Percentiles rank a stretch among this genome's conserved stretches.
These are phyloP conservation scores for Naganishia sp. DNA, from an alignment of 1,284 basidiomycete genomes.

Conservation along the genomic window DNA sequence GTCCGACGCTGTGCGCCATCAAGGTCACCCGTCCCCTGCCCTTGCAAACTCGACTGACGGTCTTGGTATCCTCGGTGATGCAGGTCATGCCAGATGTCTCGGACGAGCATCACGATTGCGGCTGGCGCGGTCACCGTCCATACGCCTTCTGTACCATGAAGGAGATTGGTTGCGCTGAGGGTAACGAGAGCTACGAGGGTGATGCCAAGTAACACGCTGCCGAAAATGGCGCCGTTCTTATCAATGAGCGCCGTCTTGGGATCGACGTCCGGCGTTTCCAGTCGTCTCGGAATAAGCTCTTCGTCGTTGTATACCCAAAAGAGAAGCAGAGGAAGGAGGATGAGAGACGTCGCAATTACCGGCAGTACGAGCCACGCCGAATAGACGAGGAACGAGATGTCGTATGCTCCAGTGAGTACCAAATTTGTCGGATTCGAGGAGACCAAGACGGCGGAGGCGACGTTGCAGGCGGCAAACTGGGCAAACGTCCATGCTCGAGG, in stretches of 20 bases:
- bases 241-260: constrained; percentile 58
- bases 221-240: constrained; percentile 59
- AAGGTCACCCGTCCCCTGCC: constrained; percentile 31
- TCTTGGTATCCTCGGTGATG: constrained; percentile 38
- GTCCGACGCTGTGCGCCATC: constrained; percentile 9
- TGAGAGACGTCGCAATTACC: constrained; percentile 46
- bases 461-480: constrained; percentile 77
- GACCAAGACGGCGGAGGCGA: constrained; percentile 58
- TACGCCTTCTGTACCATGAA: constrained; percentile 67
- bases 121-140: constrained; percentile 79
- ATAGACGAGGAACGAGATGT: constrained; percentile 53
- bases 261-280: constrained; percentile 56
- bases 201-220: constrained; percentile 56
- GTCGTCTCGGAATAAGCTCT: constrained; percentile 52
- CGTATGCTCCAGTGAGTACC: constrained; percentile 55
- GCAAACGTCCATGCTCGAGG: constrained; percentile 68
- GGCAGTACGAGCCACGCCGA: constrained; percentile 54
- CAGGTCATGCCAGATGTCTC: constrained; percentile 67
- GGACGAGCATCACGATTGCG: constrained; percentile 68
- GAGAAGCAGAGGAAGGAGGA: constrained; percentile 51
- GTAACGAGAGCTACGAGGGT: constrained; percentile 64
- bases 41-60: constrained; percentile 27
- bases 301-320: constrained; percentile 41
- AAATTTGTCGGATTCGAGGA: constrained; percentile 58
- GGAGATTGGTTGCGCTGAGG: constrained; percentile 58